Evolutionary conservation across 805 yeast species (phyloP), one percentile per base, ranked within the genome.

Genomic region (Yarrowia sp.): DNA sequence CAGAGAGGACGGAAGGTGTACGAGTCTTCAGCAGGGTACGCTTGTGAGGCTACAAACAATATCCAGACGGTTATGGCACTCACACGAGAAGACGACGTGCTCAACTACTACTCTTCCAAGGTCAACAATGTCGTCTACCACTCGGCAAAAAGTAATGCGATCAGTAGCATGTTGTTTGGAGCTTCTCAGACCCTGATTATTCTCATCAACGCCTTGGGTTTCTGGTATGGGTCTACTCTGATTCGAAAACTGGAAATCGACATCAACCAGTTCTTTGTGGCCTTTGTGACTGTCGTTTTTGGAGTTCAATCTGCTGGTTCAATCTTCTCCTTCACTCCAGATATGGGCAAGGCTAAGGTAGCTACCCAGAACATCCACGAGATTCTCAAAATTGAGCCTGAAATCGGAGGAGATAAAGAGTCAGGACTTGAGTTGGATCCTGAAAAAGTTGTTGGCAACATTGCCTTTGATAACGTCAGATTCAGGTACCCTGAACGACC

Each of bases 401-500:
- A 42, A 2, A 74, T 72, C 5, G 82, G 82, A 4, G 69, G 70
- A 11, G 70, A 70, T 2, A 72, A 41, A 5, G 48, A 56, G 48
- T 56, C 38, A 3, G 63, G 63, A 0, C 2, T 56, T 0, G 11
- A n/a, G 2, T 26, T 79, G 5, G 74, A 73, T 10, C 80, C 72
- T 32, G 73, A 69, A 11, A 69, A 67, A 0, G 79, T 81, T 43
- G 59, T 73, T 11, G 93, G 93, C n/a, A 77, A 80, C n/a, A 82
- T 92, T 14, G 78, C 74, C 42, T 85, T 92, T 72, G 68, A 78
- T 7, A 78, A 87, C 71, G 87, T 93, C 9, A 75, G 78, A 4
- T 94, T 92, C 77, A 73, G 83, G 3, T 94, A 92, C 76, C 87
- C 89, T 1, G 79, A 88, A 1, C 83, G 95, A 70, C 82, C 83